Evolutionary conservation across 2,329 filamentous ascomycete species (phyloP), one percentile per base, ranked within the genome.

Genomic region (Aspergillus aculeatinus): DNA sequence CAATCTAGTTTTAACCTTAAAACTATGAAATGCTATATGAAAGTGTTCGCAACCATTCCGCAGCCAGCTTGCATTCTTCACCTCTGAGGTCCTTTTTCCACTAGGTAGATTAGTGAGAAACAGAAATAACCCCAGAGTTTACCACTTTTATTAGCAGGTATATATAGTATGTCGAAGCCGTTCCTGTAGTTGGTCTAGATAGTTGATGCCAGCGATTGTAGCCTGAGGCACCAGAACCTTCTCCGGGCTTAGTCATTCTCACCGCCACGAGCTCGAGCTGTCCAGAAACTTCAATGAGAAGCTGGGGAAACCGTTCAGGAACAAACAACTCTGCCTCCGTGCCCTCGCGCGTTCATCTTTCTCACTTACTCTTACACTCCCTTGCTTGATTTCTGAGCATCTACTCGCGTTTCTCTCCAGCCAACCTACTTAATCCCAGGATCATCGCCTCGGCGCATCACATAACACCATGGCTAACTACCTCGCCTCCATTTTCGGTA

Each of bases 401-500:
- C 31, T 19, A 58, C 14, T n/a, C 51, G 33, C 60, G 59, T 19
- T 61, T 56, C 51, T 11, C 42, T 21, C 21, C 19, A 5, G 9
- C 19, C 29, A 16, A 5, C 33, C 7, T 29, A 25, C 25, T 16
- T 19, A 44, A 11, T 14, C 10, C 19, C 54, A 14, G 23, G 51
- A 35, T 25, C 10, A 14, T n/a, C 12, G 48, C n/a, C 19, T 27
- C 35, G 16, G 48, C 51, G 19, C 54, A 54, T 23, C 35, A 55
- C 48, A 29, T 51, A 56, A 52, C 66, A 80, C 29, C 74, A 96
- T 96, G 93, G 93, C 93, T 74, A 97, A 97, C 84, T 98, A 97
- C 77, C 90, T 99, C 77, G 95, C 95, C 73, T 96, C 92, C 76
- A 99, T 99, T 82, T 99, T 99, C 84, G 95, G 95, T 74, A 99